phyloP scores from a whole-genome alignment of 495 filamentous ascomycete species.

The Cenococcum geophilum region DNA sequence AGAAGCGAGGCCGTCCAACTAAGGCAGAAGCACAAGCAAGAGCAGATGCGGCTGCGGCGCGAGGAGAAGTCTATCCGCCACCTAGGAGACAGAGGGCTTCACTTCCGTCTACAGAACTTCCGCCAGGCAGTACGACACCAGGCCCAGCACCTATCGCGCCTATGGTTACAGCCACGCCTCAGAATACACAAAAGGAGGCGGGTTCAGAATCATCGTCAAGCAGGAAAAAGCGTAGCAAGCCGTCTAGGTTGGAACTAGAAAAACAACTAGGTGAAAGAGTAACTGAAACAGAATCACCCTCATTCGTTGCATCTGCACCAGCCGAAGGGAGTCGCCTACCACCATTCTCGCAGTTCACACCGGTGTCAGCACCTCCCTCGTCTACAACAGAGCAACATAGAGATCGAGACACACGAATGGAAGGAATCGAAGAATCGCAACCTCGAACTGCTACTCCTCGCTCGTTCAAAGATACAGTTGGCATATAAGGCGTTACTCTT shows the following conservation, averaged over 20 bases:
- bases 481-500: slow-evolving; percentile 32
- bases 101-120: slow-evolving; percentile 11
- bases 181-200: slow-evolving; percentile 17
- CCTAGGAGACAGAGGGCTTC: slow-evolving; percentile 22
- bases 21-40: slow-evolving; percentile 37
- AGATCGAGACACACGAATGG: slow-evolving; percentile 28
- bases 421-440: slow-evolving; percentile 31
- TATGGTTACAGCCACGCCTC: slow-evolving; percentile 10
- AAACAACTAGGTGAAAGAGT: slow-evolving; percentile 7
- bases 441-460: slow-evolving; percentile 29
- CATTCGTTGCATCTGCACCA: slow-evolving; percentile 14
- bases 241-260: slow-evolving; percentile 26
- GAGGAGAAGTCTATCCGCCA: slow-evolving; percentile 25
- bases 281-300: slow-evolving; percentile 24
- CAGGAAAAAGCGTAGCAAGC: slow-evolving; percentile 28
- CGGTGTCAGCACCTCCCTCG: slow-evolving; percentile 25
- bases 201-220: slow-evolving; percentile 25
- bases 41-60: slow-evolving; percentile 26
- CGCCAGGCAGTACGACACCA: slow-evolving; percentile 12
- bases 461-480: slow-evolving; percentile 34
- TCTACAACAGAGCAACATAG: slow-evolving; percentile 21
- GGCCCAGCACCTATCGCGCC: slow-evolving; percentile 5
- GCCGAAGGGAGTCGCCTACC: slow-evolving; percentile 15
- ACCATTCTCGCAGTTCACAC: slow-evolving; percentile 27
- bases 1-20: slow-evolving; percentile 47